Evolutionary conservation across 495 filamentous ascomycete genomes (phyloP), one percentile per base, ranked within the genome.

Genomic region (Penicillium cinerascens): DNA sequence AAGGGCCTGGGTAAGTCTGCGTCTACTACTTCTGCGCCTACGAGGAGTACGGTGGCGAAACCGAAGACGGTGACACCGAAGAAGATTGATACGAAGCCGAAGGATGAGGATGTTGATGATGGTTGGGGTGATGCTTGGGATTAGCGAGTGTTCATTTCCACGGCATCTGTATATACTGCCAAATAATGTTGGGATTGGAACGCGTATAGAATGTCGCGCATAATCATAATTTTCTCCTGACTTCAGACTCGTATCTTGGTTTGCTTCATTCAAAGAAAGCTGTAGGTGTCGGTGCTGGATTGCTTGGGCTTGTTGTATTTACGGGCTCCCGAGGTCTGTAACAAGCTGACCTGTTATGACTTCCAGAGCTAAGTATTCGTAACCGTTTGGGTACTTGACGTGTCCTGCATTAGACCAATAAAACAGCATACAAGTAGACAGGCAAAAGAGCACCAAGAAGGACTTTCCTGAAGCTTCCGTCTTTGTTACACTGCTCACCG

Each of bases 1-100:
- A 96, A 92, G 68, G 90, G 91, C 0, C 60, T 95, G 43, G 69
- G 73, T 6, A 90, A 90, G 62, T 47, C 76, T 16, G 49, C 68
- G 0, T 52, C 75, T 39, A 64, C 65, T n/a, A 55, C 61, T 44
- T 43, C 49, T 2, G 46, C 53, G 11, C 60, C 69, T 20, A 61
- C 67, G 29, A 69, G 71, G 55, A 64, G 60, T 4, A 68, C 68
- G 22, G 49, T 60, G 27, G 68, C 71, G 49, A 77, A 80, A 47
- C 60, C 73, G 1, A 66, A 72, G 8, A 58, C 67, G 36, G 62
- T 62, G 22, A 63, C 62, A 10, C 65, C 71, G 4, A 82, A 80
- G 59, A 68, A 73, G 50, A 78, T 80, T 21, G 70, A 74, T 56
- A 77, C 67, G 21, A 79, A 73, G 42, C 79, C 79, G 0, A 78